phyloP scores from a whole-genome alignment of 805 yeast genomes.

The Lipomyces lipofer region DNA sequence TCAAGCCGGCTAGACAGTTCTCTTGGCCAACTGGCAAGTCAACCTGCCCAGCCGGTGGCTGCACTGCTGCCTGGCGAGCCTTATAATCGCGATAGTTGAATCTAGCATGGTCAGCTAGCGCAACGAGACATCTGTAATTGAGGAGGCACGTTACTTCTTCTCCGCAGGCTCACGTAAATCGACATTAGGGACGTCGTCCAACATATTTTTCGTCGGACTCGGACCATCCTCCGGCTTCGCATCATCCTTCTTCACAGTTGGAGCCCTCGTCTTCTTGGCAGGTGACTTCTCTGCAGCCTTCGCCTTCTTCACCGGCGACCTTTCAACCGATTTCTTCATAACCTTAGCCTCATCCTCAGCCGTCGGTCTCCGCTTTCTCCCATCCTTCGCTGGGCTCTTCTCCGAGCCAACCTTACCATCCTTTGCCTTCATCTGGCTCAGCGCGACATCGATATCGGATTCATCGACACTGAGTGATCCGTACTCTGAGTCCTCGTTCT shows the following conservation, averaged over 20 bases:
- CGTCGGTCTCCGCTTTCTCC: neutral
- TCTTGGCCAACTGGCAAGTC: slow-evolving; percentile 75
- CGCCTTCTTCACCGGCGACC: neutral
- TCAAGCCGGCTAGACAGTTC: slow-evolving; percentile 82
- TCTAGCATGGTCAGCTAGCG: neutral
- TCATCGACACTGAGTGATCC: slow-evolving; percentile 9
- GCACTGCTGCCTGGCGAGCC: slow-evolving; percentile 10
- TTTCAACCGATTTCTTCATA: neutral
- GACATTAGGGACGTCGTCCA: neutral
- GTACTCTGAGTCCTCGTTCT: slow-evolving; percentile 4
- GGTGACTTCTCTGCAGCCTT: neutral
- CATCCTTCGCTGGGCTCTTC: neutral
- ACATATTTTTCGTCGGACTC: too few relatives aligned
- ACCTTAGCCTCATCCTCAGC: neutral
- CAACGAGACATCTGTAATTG: too few relatives aligned
- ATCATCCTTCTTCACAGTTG: too few relatives aligned
- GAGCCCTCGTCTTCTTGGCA: neutral
- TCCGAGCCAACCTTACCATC: neutral
- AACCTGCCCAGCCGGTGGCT: slow-evolving; percentile 17
- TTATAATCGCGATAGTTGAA: slow-evolving; percentile 18
- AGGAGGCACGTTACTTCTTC: too few relatives aligned
- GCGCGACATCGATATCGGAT: slow-evolving; percentile 6
- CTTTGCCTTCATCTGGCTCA: neutral
- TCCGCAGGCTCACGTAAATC: too few relatives aligned
- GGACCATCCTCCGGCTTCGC: too few relatives aligned